These are phyloP conservation scores for Protomyces inundatus DNA, from an alignment of 1,139 yeast genomes.

Conservation along the genomic window DNA sequence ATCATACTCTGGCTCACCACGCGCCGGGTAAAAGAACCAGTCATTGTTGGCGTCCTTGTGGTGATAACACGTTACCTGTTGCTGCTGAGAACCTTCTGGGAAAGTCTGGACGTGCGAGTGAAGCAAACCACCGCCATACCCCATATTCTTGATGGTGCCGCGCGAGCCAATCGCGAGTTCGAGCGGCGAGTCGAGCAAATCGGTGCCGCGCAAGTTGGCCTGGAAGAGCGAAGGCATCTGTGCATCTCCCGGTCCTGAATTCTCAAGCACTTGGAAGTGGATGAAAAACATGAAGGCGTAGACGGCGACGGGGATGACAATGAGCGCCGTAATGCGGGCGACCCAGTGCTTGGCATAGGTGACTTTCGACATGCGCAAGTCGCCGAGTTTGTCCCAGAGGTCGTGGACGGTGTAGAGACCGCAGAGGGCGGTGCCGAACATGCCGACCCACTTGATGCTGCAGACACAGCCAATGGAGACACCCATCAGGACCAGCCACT, in stretches of 20 bases:
- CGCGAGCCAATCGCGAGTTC: slow-evolving; percentile 76
- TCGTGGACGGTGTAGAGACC: slow-evolving; percentile 83
- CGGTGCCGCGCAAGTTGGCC: slow-evolving; percentile 79
- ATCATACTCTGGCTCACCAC: slow-evolving; percentile 45
- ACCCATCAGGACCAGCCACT: slow-evolving; percentile 78
- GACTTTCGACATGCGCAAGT: slow-evolving; percentile 42
- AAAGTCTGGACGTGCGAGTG: slow-evolving; percentile 91
- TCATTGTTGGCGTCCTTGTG: slow-evolving; percentile 89
- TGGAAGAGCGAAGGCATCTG: slow-evolving; percentile 96
- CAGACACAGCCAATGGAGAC: slow-evolving; percentile 79
- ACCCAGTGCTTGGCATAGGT: slow-evolving; percentile 65
- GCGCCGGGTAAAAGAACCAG: slow-evolving; percentile 77
- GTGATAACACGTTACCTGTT: slow-evolving; percentile 89
- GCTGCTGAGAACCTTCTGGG: slow-evolving; percentile 95
- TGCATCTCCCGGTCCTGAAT: slow-evolving; percentile 93
- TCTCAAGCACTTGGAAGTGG: slow-evolving; percentile 68
- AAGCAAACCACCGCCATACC: slow-evolving; percentile 82
- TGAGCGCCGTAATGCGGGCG: slow-evolving; percentile 59
- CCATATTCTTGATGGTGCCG: slow-evolving; percentile 81
- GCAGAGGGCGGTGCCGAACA: slow-evolving; percentile 73
- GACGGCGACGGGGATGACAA: slow-evolving; percentile 65
- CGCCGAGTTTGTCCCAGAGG: slow-evolving; percentile 59
- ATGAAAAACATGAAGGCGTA: slow-evolving; percentile 69
- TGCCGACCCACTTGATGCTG: slow-evolving; percentile 91
- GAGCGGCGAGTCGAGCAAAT: slow-evolving; percentile 80